Evolutionary conservation across 352 stramenopile species (phyloP), one percentile per base, ranked within the genome.

Genomic region (Pythium phragmiticola): DNA sequence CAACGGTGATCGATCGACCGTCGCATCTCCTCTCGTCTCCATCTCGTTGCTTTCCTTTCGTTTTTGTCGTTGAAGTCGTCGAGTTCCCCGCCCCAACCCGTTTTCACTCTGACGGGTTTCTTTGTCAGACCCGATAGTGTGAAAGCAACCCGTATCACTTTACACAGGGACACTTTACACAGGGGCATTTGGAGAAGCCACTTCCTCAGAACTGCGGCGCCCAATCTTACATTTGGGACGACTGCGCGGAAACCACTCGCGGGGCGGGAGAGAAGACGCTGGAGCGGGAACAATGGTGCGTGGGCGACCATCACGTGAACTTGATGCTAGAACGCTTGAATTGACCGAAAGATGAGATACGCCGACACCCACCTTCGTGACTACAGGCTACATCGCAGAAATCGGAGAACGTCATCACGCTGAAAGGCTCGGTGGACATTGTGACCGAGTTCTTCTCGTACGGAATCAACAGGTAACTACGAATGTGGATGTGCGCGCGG

Each of bases 371-470:
- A 21, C 26, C 34, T 3, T n/a, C 26, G 33, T 54, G 19, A 11
- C 16, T 46, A 19, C 37, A 94, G 84, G 77, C 81, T 19, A 89
- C 82, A 50, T 72, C 81, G 12, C 82, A 92, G 63, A 65, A 88
- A 39, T 81, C 76, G 16, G 80, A 96, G 75, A 99, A 92, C 55
- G 86, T 99, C 33, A 99, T 99, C 70, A 99, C 97, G n/a, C 79
- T 99, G 17, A 98, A 98, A 71, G 98, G 98, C 45, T 99, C 95
- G 23, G 97, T 98, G 3, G 95, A 98, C 68, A 98, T 99, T 47
- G 97, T 99, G 49, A 98, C 96, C 0, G 97, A 99, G 79, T 99
- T 99, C 75, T 99, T 99, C 85, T 98, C 97, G 58, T 99, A 98
- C 69, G 94, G 92, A 59, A 99, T 99, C 78, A 99, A 99, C 86